phyloP scores from a whole-genome alignment of 257 asterid genomes.

The Gardenia jasminoides region DNA sequence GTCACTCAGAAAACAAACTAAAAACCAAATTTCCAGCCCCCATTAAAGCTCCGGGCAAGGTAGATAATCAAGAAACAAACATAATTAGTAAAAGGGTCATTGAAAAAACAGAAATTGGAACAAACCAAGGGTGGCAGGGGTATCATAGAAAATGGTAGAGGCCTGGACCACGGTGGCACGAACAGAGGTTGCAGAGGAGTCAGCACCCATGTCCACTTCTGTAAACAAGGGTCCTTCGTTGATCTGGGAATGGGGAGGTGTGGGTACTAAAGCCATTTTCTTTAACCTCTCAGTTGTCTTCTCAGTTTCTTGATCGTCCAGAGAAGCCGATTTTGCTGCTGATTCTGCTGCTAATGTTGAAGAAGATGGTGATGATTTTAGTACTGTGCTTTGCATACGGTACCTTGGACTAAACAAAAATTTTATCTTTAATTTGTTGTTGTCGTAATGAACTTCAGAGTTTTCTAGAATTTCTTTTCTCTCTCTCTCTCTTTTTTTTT shows the following conservation, averaged over 20 bases:
- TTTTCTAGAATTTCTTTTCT: neutral
- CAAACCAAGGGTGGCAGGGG: conserved; percentile 87
- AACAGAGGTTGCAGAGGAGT: conserved; percentile 55
- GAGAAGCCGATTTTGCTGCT: neutral
- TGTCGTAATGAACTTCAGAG: neutral
- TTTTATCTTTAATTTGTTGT: neutral
- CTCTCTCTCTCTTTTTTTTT: too few species aligned
- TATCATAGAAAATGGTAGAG: conserved; percentile 89
- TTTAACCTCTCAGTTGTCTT: conserved; percentile 24
- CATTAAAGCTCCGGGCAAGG: neutral
- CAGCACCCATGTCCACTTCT: conserved; percentile 83
- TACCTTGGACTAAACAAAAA: neutral
- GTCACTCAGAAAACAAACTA: neutral
- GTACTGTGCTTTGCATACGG: neutral
- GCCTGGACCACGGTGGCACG: conserved; percentile 97
- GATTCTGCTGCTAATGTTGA: too few species aligned
- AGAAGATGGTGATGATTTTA: neutral
- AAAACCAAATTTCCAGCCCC: neutral
- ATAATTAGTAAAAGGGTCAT: neutral
- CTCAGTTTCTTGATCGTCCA: conserved; percentile 9
- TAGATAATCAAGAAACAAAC: neutral
- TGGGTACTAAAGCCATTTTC: conserved; percentile 63
- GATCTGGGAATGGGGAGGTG: conserved; percentile 32
- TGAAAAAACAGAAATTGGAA: conserved; percentile 1
- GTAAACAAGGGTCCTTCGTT: conserved; percentile 59